Evolutionary conservation across 1,139 yeast genomes (phyloP), one percentile per base, ranked within the genome.

Genomic region (Protomyces macrosporus): DNA sequence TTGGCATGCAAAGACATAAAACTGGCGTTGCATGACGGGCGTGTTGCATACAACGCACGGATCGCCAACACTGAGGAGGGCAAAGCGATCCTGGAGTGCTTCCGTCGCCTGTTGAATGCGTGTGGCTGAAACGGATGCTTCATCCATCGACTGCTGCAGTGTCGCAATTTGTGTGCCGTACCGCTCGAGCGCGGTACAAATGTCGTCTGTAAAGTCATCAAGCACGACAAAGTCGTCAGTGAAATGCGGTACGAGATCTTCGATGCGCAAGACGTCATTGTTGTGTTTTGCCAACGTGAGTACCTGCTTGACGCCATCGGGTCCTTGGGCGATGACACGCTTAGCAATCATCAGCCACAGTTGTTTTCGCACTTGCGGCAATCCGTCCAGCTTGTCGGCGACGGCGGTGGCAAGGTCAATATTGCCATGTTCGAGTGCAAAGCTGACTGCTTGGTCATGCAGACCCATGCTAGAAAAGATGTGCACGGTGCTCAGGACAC

Each of bases 1-100:
- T 67, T 84, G 87, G 72, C 98, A 93, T 0, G 97, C 97, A 72
- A 90, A 93, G 9, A 87, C 84, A 60, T 87, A 80, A 71, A 90
- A 91, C 70, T 86, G 86, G 65, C 91, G 82, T 3, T 85, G 82
- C 2, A 90, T 81, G 55, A 93, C 76, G 5, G 95, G 81, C 68
- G 81, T 81, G 16, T 79, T 76, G 75, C 98, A 95, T 4, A 83
- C 69, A 54, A 82, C 79, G 75, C 99, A 93, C 0, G 93, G 83
- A 68, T 87, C 95, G 1, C 95, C 95, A 0, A 97, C 91, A 70
- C 88, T 88, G 32, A 93, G 81, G 0, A 87, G 77, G 68, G 81
- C 78, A 67, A 82, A 83, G 23, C 83, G 78, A 32, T 77, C 76
- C 35, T 76, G 73, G 67, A 81, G 79, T 6, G 78, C 77, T 39